Evolutionary conservation across 2,329 filamentous ascomycete species (phyloP).

Genomic region (Balansia obtecta): DNA sequence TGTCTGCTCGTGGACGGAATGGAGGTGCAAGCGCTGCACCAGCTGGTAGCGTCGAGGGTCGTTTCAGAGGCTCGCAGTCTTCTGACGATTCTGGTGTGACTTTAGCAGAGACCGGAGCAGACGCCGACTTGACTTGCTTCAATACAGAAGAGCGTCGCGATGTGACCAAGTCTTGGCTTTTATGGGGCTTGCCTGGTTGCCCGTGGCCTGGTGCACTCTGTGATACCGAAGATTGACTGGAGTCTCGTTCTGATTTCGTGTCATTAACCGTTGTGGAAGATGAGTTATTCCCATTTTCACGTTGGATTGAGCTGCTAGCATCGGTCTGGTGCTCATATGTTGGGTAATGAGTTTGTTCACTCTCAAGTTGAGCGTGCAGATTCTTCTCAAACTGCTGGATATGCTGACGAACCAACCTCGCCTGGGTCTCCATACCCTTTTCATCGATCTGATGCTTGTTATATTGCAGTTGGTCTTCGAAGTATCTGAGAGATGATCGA

Average conservation of each 20-base stretch:
- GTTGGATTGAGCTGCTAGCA: constrained; percentile 9
- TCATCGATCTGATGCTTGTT: constrained; percentile 53
- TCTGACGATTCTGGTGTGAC: constrained; percentile 9
- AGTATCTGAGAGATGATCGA: constrained; percentile 38
- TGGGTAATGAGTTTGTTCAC: constrained; percentile 32
- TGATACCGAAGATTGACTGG: constrained; percentile 8
- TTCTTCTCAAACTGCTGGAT: constrained; percentile 38
- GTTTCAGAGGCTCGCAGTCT: constrained; percentile 17
- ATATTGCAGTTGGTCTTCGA: constrained; percentile 46
- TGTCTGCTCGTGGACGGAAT: constrained; percentile 30
- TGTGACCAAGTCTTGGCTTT: constrained; percentile 7
- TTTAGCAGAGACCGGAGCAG: constrained; percentile 11
- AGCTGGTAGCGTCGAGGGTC: constrained; percentile 27
- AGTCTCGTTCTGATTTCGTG: constrained; percentile 6
- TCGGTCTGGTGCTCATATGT: constrained; percentile 18
- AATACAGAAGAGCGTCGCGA: constrained; percentile 13
- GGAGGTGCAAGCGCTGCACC: constrained; percentile 36
- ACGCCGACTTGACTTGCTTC: constrained; percentile 17
- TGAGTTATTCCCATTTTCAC: constrained; percentile 6
- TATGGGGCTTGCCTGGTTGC: constrained; percentile 5
- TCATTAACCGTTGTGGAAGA: constrained; percentile 9
- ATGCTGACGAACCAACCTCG: constrained; percentile 27
- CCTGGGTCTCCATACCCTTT: constrained; percentile 32
- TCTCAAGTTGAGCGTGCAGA: constrained; percentile 30
- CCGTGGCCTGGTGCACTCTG: constrained; percentile 8